Base-by-base conservation (phyloP, 2,329 filamentous ascomycete genomes). In the Xylaria sp. region DNA sequence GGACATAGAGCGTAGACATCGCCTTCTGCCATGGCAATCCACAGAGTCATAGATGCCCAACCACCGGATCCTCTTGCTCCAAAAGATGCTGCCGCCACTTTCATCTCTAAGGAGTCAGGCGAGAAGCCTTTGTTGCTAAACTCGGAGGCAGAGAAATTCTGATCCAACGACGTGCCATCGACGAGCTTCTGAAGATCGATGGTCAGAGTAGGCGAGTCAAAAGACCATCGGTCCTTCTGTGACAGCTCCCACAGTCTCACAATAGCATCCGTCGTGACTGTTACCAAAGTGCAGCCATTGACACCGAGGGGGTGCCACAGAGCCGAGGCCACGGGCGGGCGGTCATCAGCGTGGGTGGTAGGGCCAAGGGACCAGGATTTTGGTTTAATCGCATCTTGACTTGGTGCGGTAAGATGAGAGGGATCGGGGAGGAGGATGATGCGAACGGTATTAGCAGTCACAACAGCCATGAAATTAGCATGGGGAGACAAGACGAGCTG, bases 21-120 rank as follows among this genome's bases (percentile, higher is more conserved):
- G 2, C 94, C 94, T 61, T 91, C 89, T 44, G 86, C 85, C 89
- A 97, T 99, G n/a, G 92, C 92, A 55, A 97, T 79, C 91, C 93
- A 99, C 9, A 99, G 80, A 0, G 94, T 97, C 90, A 97, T 97
- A 8, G 92, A 86, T 6, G 92, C 90, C 94, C 94, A 99, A 57
- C 92, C 92, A 11, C 92, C 93, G 5, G 83, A 83, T 42, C 79
- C 80, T 64, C 81, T 80, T 10, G 78, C 78, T 42, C 82, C 79
- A 76, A 99, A 99, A 71, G 87, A 90, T 54, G 92, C 92, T 1
- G 92, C 88, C 3, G 92, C 91, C 19, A 96, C 91, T 70, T 97
- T 90, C 88, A 99, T 96, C 71, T 97, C 92, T 60, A 95, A 87
- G 1, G 84, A 85, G 72, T 97, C 92, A 0, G 92, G 89, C 0